Evolutionary conservation across 306 rosid genomes (phyloP), one percentile per base, ranked within the genome.

Genomic region (Lathyrus tuberosus): DNA sequence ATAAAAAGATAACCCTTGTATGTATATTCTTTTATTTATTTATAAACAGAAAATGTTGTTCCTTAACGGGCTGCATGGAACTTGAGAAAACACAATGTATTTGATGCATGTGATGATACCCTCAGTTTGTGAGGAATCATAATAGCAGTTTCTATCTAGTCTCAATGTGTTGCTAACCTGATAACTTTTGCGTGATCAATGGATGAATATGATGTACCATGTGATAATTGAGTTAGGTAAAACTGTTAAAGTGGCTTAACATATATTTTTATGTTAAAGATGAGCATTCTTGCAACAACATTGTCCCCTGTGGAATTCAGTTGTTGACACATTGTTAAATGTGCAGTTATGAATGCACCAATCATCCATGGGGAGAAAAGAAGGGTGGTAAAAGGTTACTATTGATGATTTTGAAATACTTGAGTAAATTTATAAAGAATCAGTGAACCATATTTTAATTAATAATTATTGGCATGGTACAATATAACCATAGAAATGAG

Each of bases 361-460:
- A 33, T 43, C 37, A 31, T 70, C 67, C 5, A 9, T 22, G 70
- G 76, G 16, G 73, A 70, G 54, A 37, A 46, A 76, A 71, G 57
- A 75, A 70, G 51, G 66, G 35, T 53, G 31, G 28, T 12, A 71
- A 72, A 58, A 1, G 70, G 62, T 38, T 76, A 54, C 3, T 15
- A 31, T 38, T 17, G 52, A 14, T 72, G 61, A 14, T 67, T 51
- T 52, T 38, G 44, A 42, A 49, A 18, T 69, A 18, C 37, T 58
- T 42, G 7, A 38, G 42, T 71, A 53, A 22, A 53, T 53, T 58
- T 61, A 18, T 59, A 4, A 60, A 48, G 26, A 33, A 42, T 16
- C 48, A 13, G n/a, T 53, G 8, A 53, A 53, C 33, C 33, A 53
- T 30, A 67, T 49, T 12, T 7, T 30, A 47, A 72, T 20, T 15